Conservation (phyloP, 441 rosid species). For the Croton setiger region DNA sequence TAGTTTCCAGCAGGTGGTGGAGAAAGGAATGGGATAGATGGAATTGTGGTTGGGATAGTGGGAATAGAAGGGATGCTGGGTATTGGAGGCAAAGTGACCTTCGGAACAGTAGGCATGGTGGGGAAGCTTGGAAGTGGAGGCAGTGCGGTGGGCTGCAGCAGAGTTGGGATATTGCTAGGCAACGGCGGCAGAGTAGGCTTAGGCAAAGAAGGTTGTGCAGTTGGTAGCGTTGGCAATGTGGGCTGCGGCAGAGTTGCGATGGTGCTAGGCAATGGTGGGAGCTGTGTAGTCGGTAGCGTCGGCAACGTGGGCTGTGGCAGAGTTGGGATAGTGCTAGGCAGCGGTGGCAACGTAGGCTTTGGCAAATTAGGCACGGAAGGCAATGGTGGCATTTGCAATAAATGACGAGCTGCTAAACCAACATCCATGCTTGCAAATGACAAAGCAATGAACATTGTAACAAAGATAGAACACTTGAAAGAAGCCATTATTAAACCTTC, state of each 20-base stretch:
- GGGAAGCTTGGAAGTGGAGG: constrained; percentile 28
- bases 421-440: constrained; percentile 18
- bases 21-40: constrained; percentile 10
- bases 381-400: no score
- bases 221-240: constrained; percentile 20
- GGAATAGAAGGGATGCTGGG: no score
- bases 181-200: constrained; percentile 23
- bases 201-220: no score
- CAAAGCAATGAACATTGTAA: constrained; percentile 23
- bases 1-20: constrained; percentile 11
- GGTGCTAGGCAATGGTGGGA: constrained; percentile 11
- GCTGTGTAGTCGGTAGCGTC: no score
- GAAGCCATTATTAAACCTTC: no score
- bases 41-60: constrained; percentile 16
- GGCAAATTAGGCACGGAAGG: no score
- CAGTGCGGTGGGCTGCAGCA: constrained; percentile 21
- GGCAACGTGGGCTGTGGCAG: constrained; percentile 19
- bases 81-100: no score
- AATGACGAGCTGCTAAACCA: constrained; percentile 30
- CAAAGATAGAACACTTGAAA: background rate
- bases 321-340: background rate
- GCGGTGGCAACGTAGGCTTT: constrained; percentile 19
- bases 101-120: no score
- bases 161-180: constrained; percentile 17
- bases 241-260: constrained; percentile 16